These are phyloP conservation scores for Daldinia bambusicola DNA, from an alignment of 495 filamentous ascomycete species.

Conservation along the genomic window DNA sequence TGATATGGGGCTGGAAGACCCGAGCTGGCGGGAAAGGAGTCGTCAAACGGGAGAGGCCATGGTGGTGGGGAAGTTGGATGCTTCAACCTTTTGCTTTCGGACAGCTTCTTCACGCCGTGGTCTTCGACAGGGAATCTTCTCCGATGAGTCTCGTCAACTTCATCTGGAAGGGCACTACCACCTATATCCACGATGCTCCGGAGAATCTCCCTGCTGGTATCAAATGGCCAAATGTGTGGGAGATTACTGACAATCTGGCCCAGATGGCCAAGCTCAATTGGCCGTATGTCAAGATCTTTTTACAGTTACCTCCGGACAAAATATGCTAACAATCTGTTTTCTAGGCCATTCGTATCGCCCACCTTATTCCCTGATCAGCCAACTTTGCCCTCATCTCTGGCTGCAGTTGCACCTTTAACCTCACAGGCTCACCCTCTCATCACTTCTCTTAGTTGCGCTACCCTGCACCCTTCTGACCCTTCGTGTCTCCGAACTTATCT, in stretches of 20 bases:
- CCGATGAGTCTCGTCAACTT: slow-evolving; percentile 77
- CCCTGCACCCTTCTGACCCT: slow-evolving; percentile 88
- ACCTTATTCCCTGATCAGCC: slow-evolving; percentile 80
- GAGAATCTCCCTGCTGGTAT: slow-evolving; percentile 70
- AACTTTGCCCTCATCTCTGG: slow-evolving; percentile 71
- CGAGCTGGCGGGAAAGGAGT: slow-evolving; percentile 51
- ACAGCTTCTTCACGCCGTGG: slow-evolving; percentile 88
- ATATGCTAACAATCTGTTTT: slow-evolving; percentile 24
- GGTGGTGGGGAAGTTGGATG: slow-evolving; percentile 98
- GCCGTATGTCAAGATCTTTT: slow-evolving; percentile 72
- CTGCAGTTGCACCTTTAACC: slow-evolving; percentile 78
- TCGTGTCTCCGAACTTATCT: slow-evolving; percentile 87
- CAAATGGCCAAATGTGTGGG: slow-evolving; percentile 77
- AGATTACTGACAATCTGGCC: slow-evolving; percentile 83
- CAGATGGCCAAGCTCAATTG: slow-evolving; percentile 82
- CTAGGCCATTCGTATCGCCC: slow-evolving; percentile 79
- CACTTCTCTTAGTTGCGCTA: slow-evolving; percentile 82
- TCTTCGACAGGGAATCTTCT: slow-evolving; percentile 92
- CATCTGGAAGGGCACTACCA: slow-evolving; percentile 75
- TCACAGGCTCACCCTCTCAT: slow-evolving; percentile 87
- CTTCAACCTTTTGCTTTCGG: slow-evolving; percentile 91
- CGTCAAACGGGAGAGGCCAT: slow-evolving; percentile 62
- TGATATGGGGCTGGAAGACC: slow-evolving; percentile 68
- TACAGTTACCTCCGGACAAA: neutral
- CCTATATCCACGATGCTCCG: slow-evolving; percentile 82